Base-by-base conservation (phyloP, 2,329 filamentous ascomycete species). In the Ophiostoma ulmi region DNA sequence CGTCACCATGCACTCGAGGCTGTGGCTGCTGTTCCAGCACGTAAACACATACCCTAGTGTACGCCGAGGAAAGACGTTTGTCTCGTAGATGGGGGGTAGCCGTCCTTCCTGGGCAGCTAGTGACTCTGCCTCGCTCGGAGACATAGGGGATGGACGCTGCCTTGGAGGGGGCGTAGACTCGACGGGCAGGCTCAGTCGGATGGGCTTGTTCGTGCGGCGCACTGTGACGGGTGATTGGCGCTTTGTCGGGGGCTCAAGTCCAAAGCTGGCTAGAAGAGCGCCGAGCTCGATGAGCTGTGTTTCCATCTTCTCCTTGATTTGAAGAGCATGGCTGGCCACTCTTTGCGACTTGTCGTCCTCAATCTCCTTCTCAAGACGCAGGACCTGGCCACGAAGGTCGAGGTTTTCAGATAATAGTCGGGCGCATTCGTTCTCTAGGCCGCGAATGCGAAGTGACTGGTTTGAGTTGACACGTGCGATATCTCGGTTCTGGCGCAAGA, bases 401-500 rank as follows among this genome's bases (percentile, higher is more conserved):
- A 94, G 84, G 77, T 95, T 95, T 75, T 95, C 91, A n/a, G 90
- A 88, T 35, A 94, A 83, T 74, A 94, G 85, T 67, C 88, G 87
- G 58, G 90, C 88, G 73, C 87, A 89, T 79, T 96, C 91, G 77
- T 89, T 87, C 77, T 94, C 91, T 72, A 95, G 85, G 73, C 84
- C 87, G 72, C 91, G 88, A 75, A 95, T 94, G 74, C 90, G 89
- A 41, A 92, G 83, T 41, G 90, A 91, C 78, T 94, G 91, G 68
- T 86, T 85, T 35, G 91, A 92, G 80, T 96, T 95, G 76, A 86
- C 87, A 78, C 89, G 88, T 73, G 91, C 91, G 74, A 95, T 90
- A 76, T 95, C 92, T 80, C 91, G 87, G 78, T 96, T 96, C 78
- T 95, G 92, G 70, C 92, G 87, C 76, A 94, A 83, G 77, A 94